Conservation (phyloP, 176 grass and related monocot genomes). For the Rhynchospora breviuscula region DNA sequence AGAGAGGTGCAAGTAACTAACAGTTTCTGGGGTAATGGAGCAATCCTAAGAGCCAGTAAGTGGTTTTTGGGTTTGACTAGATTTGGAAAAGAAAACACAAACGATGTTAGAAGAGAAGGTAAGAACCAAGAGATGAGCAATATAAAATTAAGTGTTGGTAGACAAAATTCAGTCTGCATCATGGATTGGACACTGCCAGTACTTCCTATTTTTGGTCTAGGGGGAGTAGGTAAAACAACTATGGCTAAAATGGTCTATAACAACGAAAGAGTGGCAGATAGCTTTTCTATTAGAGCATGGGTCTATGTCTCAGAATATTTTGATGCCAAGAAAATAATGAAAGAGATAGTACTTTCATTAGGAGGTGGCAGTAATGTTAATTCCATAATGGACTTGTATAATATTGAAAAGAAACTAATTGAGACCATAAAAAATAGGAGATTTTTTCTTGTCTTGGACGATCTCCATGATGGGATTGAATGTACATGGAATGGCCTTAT, state of each 20-base stretch:
- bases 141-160: too few relatives aligned
- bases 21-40: too few relatives aligned
- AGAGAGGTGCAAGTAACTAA: too few relatives aligned
- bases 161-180: background rate
- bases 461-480: too few relatives aligned
- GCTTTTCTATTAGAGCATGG: background rate
- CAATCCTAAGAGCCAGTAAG: too few relatives aligned
- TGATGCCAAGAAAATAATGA: background rate
- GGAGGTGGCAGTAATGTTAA: background rate
- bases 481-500: too few relatives aligned
- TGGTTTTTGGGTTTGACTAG: too few relatives aligned
- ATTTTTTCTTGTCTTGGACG: too few relatives aligned
- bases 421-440: too few relatives aligned
- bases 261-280: background rate
- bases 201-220: constrained; percentile 17
- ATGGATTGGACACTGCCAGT: background rate
- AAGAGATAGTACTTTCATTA: background rate
- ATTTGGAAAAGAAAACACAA: too few relatives aligned
- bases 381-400: too few relatives aligned
- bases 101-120: background rate
- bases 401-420: too few relatives aligned
- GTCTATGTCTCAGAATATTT: background rate
- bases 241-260: constrained; percentile 16
- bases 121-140: background rate
- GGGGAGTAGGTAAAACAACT: constrained; percentile 23